Base-by-base conservation (phyloP, 805 yeast genomes). In the Candida maltosa region DNA sequence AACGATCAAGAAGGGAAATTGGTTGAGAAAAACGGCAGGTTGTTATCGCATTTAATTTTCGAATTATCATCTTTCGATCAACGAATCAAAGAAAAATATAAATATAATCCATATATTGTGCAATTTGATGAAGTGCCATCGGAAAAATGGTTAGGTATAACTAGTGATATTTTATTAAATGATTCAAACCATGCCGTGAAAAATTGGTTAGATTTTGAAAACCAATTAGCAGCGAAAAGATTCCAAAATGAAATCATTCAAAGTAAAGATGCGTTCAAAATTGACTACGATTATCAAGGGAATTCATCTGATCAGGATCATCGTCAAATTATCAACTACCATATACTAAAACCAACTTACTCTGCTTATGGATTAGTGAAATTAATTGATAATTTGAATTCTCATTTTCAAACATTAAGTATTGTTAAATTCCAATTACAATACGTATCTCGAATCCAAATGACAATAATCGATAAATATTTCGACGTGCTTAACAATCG, bases 41-140 rank as follows among this genome's bases (percentile, higher is more conserved):
- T 76, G 8, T 54, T 81, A 21, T 70, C 80, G 20, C 87, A 83
- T 56, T 54, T 80, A 23, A 69, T 82, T 5, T 65, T 62, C 33
- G 86, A 82, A 47, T 50, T 77, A 5, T 68, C 78, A 30, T 64
- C 70, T 8, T 82, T 81, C 51, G 88, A 82, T 49, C 73, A 65
- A 29, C 53, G 65, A 18, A 44, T 82, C 5, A 51, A 69, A 7
- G 62, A 57, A 17, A 54, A 47, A 3, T 78, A 72, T 49, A 65
- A 66, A 31, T 78, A 67, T 48, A 60, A 65, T 22, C 81, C 80
- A 0, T 60, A 49, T 39, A 42, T 58, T 5, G 44, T 32, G 4
- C 29, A 40, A 9, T 39, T 56, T 10, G 39, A 40, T 2, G 30
- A 33, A 10, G 48, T 42, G 0, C 63, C 69, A 1, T 21, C 39